Base-by-base conservation (phyloP, 2,329 filamentous ascomycete species). In the Ophidiomyces ophidiicola region DNA sequence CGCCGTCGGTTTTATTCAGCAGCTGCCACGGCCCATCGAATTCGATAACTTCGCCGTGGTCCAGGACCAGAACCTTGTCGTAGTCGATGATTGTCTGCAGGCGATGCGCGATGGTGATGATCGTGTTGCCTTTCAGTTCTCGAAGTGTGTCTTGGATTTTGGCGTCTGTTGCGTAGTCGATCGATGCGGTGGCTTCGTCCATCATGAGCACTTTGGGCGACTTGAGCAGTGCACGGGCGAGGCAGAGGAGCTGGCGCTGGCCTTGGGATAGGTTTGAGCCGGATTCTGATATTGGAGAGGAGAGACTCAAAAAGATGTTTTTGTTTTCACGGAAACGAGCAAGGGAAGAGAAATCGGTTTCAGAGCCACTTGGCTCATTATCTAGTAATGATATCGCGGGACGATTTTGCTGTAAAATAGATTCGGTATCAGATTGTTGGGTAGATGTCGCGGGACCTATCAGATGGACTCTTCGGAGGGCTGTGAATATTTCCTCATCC, bases 71-170 rank as follows among this genome's bases (percentile, higher is more conserved):
- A 10, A 98, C 88, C 67, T 93, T 94, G 64, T 98, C 90, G 55
- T 96, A 98, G 58, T 98, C 90, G 19, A 90, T 87, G 59, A 98
- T 96, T 0, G 90, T 98, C 57, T 94, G 86, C 47, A 98, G 69
- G 12, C 90, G 77, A 62, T 98, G 90, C 0, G 90, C 90, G 53
- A 98, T 96, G 0, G 90, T 96, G 56, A 96, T 83, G 44, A 92
- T 94, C 0, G 90, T 98, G 58, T 86, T 84, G n/a, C 38, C 42
- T 48, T 78, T 81, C 51, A 96, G 73, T 59, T 94, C 82, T n/a
- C 86, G 80, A 45, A 98, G 87, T 0, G 90, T 96, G 52, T 84
- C 85, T 62, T 98, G 90, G 50, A 98, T 96, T 66, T 94, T 94
- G 35, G 80, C 72, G 54, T 98, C 90, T 1, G 90, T 98, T 4